Evolutionary conservation across 1,284 basidiomycete species (phyloP), one percentile per base, ranked within the genome.

Genomic region (Ceratobasidium sp.): DNA sequence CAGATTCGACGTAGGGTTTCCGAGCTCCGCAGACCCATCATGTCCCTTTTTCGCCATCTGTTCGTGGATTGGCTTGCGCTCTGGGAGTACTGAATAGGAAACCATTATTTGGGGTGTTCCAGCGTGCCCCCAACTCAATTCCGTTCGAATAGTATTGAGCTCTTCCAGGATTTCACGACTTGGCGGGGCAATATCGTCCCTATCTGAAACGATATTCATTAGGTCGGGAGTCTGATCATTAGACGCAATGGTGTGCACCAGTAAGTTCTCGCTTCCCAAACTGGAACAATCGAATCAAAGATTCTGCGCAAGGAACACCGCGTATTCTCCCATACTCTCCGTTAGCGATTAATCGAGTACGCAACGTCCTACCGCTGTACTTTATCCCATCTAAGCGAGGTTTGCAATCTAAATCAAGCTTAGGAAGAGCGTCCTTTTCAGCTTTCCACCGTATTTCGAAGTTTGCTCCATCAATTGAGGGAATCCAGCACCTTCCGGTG

Each of bases 401-500:
- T 1, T 1, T 1, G 24, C 59, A 62, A 1, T 4, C 6, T 15
- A 62, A 27, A 17, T 62, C 59, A 11, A 45, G 24, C 17, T 33
- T 19, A 31, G 19, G 57, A n/a, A 45, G 36, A 15, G n/a, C 17
- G 9, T 7, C 8, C 11, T 62, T 41, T 41, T 15, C 8, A 29
- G 33, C 44, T 27, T 15, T 15, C 15, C 44, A 65, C 17, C 41
- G 11, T 33, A 69, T 59, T 3, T 36, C 19, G 44, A 69, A 69
- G n/a, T 57, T 57, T 19, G 9, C 45, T 45, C 66, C 66, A 44
- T 69, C 66, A 17, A 27, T 48, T 9, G 66, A 56, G 11, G 66
- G 66, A 56, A 69, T 31, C 66, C 66, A 69, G 66, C 66, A 69
- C 22, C 66, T 69, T 47, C 4, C 29, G 8, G n/a, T n/a, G 31